Evolutionary conservation across 2,329 filamentous ascomycete genomes (phyloP).

Genomic region (Aphanoascus verrucosus): DNA sequence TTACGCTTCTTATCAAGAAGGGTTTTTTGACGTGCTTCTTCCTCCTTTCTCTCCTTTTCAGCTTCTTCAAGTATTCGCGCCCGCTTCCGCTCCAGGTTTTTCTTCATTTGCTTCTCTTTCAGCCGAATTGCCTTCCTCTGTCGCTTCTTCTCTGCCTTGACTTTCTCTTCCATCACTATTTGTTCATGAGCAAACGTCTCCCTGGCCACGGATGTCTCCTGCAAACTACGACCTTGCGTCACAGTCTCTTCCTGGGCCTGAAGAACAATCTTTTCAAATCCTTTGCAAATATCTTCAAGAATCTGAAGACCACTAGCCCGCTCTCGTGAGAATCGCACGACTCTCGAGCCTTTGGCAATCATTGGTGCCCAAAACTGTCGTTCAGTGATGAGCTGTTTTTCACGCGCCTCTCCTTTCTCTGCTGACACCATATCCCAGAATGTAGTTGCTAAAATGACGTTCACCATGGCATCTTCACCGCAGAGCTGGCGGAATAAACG

Average conservation of each 20-base stretch:
- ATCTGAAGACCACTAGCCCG: no score
- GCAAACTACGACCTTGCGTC: no score
- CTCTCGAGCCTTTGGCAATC: constrained; percentile 5
- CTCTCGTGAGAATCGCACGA: background rate
- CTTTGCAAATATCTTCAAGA: no score
- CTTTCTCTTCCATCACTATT: no score
- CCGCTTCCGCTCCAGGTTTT: constrained; percentile 1
- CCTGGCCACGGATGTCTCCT: no score
- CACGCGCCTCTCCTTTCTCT: constrained; percentile 5
- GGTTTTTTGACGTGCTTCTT: no score
- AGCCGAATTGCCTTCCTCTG: background rate
- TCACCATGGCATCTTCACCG: constrained; percentile 5
- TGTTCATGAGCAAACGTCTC: no score
- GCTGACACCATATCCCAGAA: constrained; percentile 7
- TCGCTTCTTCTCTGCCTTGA: background rate
- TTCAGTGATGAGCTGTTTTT: background rate
- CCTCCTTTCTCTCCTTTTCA: no score
- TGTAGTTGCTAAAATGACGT: constrained; percentile 6
- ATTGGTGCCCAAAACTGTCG: constrained; percentile 8
- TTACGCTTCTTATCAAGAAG: no score
- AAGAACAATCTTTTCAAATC: no score
- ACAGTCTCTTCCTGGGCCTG: no score
- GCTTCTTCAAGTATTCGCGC: constrained; percentile 4
- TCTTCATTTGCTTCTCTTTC: constrained; percentile 2
- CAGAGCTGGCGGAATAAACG: constrained; percentile 8